Base-by-base conservation (phyloP, 2,329 filamentous ascomycete species). In the Elsinoe perseae region DNA sequence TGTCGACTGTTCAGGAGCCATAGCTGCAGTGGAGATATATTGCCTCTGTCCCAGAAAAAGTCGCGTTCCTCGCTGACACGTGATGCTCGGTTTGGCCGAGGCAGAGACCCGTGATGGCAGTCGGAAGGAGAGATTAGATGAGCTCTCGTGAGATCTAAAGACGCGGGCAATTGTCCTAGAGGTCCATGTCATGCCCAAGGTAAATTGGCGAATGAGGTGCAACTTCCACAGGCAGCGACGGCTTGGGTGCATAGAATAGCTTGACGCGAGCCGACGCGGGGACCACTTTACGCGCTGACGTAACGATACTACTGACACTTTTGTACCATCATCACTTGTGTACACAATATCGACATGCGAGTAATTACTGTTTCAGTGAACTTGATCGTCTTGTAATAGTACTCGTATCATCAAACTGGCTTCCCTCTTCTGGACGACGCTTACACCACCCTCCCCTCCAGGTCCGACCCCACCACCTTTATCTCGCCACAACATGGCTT, bases 1-100 rank as follows among this genome's bases (percentile, higher is more conserved):
- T 59, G 87, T 95, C 65, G 87, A 83, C 74, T 95, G 88, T 73
- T 88, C 90, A 18, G 74, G 74, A 50, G 75, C 63, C 75, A 77
- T 77, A 40, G 27, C 65, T 55, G 55, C 55, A 16, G 34, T 40
- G 8, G 44, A 50, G 16, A 28, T 38, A 12, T n/a, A 12, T 6
- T 18, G 23, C 16, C 10, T n/a, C 18, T 6, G 14, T 14, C 2
- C 16, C 7, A 20, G 10, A 7, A n/a, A 18, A 25, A 21, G 48
- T 36, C 48, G 48, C 21, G 30, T 52, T 16, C 27, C 46, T 21
- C 3, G 7, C 7, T 34, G 12, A 3, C n/a, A 38, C 10, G 32
- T 14, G 48, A 32, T 38, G 48, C 20, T 28, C 9, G 30, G 5
- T 44, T n/a, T 12, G 7, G 7, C 3, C n/a, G n/a, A 3, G 4